A percentile compares a stretch with the other conserved stretches of the same genome.
These are phyloP conservation scores for Aspergillus fijiensis DNA, from an alignment of 2,329 filamentous ascomycete genomes.

Conservation along the genomic window DNA sequence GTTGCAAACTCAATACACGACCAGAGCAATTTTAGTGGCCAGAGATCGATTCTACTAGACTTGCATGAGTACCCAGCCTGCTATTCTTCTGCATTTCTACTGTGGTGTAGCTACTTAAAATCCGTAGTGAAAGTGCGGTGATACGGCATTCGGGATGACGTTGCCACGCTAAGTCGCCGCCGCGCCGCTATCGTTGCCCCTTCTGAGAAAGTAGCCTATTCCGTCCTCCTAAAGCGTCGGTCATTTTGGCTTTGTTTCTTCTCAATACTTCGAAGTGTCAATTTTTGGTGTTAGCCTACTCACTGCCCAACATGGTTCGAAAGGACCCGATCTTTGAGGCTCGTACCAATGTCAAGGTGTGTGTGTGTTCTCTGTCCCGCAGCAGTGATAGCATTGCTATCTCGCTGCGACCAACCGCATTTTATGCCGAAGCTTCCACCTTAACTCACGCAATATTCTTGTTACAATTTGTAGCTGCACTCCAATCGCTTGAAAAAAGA, in stretches of 20 bases:
- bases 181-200: neutral
- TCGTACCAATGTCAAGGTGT: slow-evolving; percentile 44
- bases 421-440: neutral
- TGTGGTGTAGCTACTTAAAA: no score
- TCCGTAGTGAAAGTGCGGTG: neutral
- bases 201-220: neutral
- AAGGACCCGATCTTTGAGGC: slow-evolving; percentile 45
- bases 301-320: slow-evolving; percentile 35
- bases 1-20: no score
- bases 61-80: no score
- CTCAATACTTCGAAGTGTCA: neutral
- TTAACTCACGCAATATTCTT: neutral
- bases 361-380: slow-evolving; percentile 4
- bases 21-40: no score
- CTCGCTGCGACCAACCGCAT: neutral
- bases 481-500: slow-evolving; percentile 51
- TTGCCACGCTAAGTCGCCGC: slow-evolving; percentile 21
- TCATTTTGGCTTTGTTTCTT: slow-evolving; percentile 7
- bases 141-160: slow-evolving; percentile 20
- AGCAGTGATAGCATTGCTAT: neutral
- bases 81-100: no score
- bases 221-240: slow-evolving; percentile 2
- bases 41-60: no score
- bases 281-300: neutral
- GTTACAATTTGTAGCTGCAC: slow-evolving; percentile 37